Base-by-base conservation (phyloP, 768 basidiomycete genomes). In the Lyophyllum atratum region DNA sequence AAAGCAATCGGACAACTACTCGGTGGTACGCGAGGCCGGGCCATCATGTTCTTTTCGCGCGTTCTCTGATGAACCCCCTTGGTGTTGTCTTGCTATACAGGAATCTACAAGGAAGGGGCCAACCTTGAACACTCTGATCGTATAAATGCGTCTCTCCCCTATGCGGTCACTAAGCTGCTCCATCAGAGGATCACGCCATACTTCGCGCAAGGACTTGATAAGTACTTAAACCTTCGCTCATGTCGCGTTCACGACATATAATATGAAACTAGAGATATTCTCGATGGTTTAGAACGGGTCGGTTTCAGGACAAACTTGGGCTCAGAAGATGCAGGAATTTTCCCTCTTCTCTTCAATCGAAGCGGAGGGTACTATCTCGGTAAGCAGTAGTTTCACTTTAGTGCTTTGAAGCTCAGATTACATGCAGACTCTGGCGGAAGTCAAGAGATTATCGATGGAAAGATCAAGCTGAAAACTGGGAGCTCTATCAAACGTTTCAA, bases 381-480 rank as follows among this genome's bases (percentile, higher is more conserved):
- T 78, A 40, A 70, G n/a, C 17, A 29, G 4, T 58, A 2, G 1
- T 21, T 26, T 8, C 29, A 11, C 9, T 22, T 7, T 1, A 15
- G 19, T 8, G 3, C 15, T 17, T 22, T 29, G 31, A 21, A 39
- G 8, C n/a, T 21, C 25, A 31, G 45, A 11, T 7, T 19, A 21
- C 8, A n/a, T 22, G 19, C 49, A 85, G 84, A 85, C 60, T 79
- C 80, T 19, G 86, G 86, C 29, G 83, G 80, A 10, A 81, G 81
- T 57, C 79, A 86, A 67, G 71, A 83, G 60, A 82, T 89, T 63
- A 79, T 81, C 44, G 84, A 87, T 63, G 85, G 86, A 5, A 82
- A 85, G 65, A 85, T 90, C 74, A 87, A 87, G 67, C 69, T 90
- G 54, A 89, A 89, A 72, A 85, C 80, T 69, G 84, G 85, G 54